Evolutionary conservation across 176 grass and related monocot genomes (phyloP), one percentile per base, ranked within the genome.

Genomic region (Hordeum marinum): DNA sequence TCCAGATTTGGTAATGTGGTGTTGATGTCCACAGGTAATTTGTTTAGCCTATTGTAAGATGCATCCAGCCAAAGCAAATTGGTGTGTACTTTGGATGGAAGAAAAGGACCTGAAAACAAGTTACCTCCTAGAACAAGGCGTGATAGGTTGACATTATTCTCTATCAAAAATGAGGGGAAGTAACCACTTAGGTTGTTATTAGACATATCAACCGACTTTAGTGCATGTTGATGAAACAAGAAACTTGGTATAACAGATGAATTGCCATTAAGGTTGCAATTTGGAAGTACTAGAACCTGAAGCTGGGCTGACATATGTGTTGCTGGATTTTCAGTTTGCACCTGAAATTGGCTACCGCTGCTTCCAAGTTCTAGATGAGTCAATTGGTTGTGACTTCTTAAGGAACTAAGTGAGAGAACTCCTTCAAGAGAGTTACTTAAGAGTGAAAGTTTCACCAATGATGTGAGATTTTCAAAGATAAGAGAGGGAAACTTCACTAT

Each of bases 261-360:
- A 12, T 84, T 77, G 0, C 7, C 54, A 87, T 87, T 82, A 13
- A 88, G 62, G 68, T 84, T 78, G 59, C 80, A 88, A 11, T 84
- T 78, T 35, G 35, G 18, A 55, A 85, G 24, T 50, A 36, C 72
- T 35, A 88, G 29, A 48, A 39, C 45, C 11, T 84, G 36, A 66
- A 88, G 43, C 76, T 84, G 80, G 37, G 75, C 25, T 18, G 60
- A 85, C 14, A 76, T 39, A 84, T 88, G 18, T 39, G 31, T n/a
- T 31, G 25, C 18, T 50, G 59, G 68, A 62, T 42, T 78, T 45
- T 88, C 80, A 12, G 80, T 37, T 58, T 64, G 62, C 15, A 88
- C 62, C 23, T 20, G 86, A 61, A 84, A 84, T 4, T 62, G 21
- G 1, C 9, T 45, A 43, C 27, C 78, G 14, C 13, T 75, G 45